Evolutionary conservation across 2,329 filamentous ascomycete genomes (phyloP), one percentile per base, ranked within the genome.

Genomic region (Calonectria hawksworthii): DNA sequence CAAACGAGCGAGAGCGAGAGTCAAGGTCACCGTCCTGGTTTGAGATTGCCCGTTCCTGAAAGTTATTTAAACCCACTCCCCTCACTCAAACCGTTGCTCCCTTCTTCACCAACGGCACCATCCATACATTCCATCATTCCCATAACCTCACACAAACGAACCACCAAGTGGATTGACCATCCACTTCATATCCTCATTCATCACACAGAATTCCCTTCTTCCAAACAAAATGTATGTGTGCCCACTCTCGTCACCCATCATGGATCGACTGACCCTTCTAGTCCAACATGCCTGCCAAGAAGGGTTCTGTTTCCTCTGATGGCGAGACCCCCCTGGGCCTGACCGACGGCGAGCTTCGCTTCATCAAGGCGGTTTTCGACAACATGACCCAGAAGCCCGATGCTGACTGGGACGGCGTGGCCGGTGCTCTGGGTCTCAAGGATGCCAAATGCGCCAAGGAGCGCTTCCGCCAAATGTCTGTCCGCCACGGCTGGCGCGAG

Each of bases 401-500:
- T 10, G 83, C 87, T 34, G 81, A 89, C 79, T 89, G 85, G 82
- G 80, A 84, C 21, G 76, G 80, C 1, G 83, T 89, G 51, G 87
- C 86, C 6, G 11, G 52, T 2, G 77, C 80, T 16, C 75, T 86
- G 18, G 82, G 82, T 4, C 83, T 88, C 68, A 87, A 87, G 73
- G 84, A 86, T 64, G 84, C 81, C 66, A 86, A 85, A 64, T 87
- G 85, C 72, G 86, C 86, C 73, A 86, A 85, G 68, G 84, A 87
- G 73, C 85, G 85, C 38, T 87, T 86, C 80, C 84, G 85, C 10
- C 82, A 85, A 69, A 85, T 88, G 80, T 84, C 84, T 18, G 80
- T 84, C 72, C 84, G 84, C 26, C 86, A 87, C 72, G 83, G 82
- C 68, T 88, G 86, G 86, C 83, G 83, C 50, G 81, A 80, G 7